Evolutionary conservation across 192 early-diverging fungal genomes (phyloP).

Genomic region (Coemansia sp.): DNA sequence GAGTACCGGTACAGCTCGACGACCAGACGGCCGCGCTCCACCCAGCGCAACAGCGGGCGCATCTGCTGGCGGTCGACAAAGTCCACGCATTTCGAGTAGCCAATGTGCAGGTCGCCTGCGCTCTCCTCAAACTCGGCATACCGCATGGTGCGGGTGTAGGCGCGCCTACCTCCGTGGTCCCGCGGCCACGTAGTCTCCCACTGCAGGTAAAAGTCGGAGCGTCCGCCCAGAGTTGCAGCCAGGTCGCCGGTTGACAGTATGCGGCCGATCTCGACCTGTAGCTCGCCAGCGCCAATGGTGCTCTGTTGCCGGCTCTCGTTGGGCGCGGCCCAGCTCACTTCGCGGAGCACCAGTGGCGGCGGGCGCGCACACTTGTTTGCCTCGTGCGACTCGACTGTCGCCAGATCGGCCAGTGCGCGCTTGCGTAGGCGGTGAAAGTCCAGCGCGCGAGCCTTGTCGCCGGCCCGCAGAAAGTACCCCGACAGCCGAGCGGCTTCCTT

Average conservation of each 20-base stretch:
- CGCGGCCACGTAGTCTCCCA: constrained; percentile 43
- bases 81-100: constrained; percentile 21
- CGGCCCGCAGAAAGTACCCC: constrained; percentile 22
- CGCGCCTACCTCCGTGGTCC: constrained; percentile 25
- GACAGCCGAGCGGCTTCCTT: constrained; percentile 27
- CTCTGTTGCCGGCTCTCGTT: constrained; percentile 40
- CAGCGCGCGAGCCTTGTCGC: constrained; percentile 34
- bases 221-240: constrained; percentile 30
- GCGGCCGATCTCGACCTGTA: constrained; percentile 31
- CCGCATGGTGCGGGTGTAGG: constrained; percentile 32
- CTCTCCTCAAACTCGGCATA: constrained; percentile 36
- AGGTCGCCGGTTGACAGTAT: constrained; percentile 40
- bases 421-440: constrained; percentile 43
- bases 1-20: constrained; percentile 46
- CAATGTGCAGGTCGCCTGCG: constrained; percentile 16
- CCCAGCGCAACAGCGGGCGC: constrained; percentile 39
- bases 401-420: constrained; percentile 32
- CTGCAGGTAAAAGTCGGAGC: constrained; percentile 35
- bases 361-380: constrained; percentile 19
- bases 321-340: constrained; percentile 31
- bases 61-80: constrained; percentile 30
- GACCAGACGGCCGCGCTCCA: constrained; percentile 31
- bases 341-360: constrained; percentile 31
- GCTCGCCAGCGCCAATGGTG: constrained; percentile 35
- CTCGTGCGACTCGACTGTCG: constrained; percentile 14